phyloP scores from a whole-genome alignment of 768 basidiomycete genomes.

The Termitomyces sp. region DNA sequence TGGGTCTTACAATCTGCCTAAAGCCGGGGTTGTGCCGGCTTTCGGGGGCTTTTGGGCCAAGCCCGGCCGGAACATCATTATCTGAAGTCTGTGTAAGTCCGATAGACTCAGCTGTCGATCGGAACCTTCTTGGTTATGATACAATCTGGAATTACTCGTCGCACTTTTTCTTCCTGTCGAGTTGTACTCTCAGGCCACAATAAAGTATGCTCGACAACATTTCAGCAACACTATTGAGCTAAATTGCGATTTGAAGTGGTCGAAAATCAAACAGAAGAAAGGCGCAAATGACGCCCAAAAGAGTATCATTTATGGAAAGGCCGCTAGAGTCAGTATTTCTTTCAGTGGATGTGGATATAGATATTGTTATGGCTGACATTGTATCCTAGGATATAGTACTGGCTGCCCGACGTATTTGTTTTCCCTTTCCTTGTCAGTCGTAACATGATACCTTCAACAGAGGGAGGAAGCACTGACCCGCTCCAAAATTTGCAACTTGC shows the following conservation, averaged over 20 bases:
- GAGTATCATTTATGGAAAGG: slow-evolving; percentile 50
- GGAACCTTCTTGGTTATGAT: slow-evolving; percentile 8
- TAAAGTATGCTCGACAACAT: slow-evolving; percentile 22
- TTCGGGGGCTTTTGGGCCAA: too few species aligned
- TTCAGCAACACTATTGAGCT: neutral
- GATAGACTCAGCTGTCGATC: neutral
- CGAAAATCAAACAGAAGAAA: slow-evolving; percentile 71
- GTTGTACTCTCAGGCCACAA: slow-evolving; percentile 31
- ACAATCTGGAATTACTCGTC: slow-evolving; percentile 8
- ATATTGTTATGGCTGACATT: neutral
- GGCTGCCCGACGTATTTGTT: slow-evolving; percentile 48
- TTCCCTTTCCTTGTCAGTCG: neutral
- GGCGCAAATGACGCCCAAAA: slow-evolving; percentile 59
- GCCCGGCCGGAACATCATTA: too few species aligned
- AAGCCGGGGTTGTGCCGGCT: too few species aligned
- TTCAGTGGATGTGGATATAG: neutral
- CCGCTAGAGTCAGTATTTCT: slow-evolving; percentile 40
- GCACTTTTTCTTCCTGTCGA: slow-evolving; percentile 16
- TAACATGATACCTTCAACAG: slow-evolving; percentile 24
- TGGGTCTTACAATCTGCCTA: too few species aligned
- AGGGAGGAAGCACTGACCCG: slow-evolving; percentile 51
- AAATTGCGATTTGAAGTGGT: slow-evolving; percentile 43
- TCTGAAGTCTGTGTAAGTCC: too few species aligned
- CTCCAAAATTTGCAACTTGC: slow-evolving; percentile 49
- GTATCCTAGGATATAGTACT: slow-evolving; percentile 48